Conservation (phyloP, 371 early-diverging fungal species). For the Mucor piriformis region DNA sequence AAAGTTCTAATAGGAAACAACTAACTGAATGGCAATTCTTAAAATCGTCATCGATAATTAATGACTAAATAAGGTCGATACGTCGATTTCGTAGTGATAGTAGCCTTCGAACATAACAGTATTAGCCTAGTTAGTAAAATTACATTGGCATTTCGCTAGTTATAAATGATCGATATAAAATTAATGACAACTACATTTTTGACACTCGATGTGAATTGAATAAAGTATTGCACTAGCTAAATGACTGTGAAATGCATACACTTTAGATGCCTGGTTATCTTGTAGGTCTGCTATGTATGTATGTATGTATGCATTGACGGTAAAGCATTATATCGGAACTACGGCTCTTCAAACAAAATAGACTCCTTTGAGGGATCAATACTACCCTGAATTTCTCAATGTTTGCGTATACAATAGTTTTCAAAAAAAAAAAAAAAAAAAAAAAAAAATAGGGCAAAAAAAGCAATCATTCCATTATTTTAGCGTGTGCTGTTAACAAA, state of each 20-base stretch:
- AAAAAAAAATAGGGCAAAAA: not conserved
- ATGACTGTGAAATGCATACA: not conserved
- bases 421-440: constrained; percentile 1
- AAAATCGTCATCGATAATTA: no score
- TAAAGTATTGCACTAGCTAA: no score
- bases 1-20: not conserved
- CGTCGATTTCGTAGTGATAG: no score
- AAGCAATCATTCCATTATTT: constrained; percentile 4
- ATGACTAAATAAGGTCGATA: no score
- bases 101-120: no score
- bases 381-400: not conserved
- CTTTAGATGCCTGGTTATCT: not conserved
- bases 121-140: no score
- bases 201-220: no score
- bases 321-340: not conserved
- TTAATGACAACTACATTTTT: no score
- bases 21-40: not conserved
- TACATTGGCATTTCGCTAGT: no score
- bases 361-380: not conserved
- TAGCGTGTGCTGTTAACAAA: not conserved
- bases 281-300: not conserved
- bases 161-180: no score
- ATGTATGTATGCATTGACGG: not conserved
- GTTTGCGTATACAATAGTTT: constrained; percentile 4
- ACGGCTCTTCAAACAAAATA: not conserved